A percentile compares a stretch with the other conserved stretches of the same genome.
Evolutionary conservation across 306 rosid species (phyloP).

Genomic region (Lablab purpureus): DNA sequence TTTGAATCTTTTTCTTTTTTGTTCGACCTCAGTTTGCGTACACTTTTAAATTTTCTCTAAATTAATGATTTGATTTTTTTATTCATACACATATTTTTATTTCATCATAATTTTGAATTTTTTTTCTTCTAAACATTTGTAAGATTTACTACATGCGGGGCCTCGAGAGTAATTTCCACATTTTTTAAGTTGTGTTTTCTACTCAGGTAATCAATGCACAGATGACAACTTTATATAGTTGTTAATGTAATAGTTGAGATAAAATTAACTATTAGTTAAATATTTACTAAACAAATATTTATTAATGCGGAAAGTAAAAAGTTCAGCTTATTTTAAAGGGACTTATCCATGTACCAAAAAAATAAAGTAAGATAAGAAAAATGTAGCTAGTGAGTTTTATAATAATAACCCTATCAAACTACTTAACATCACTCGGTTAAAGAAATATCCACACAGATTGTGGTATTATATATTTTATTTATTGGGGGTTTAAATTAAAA

Average conservation of each 20-base stretch:
- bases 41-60: not conserved
- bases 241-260: not conserved
- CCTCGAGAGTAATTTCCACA: not conserved
- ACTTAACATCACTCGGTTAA: slow-evolving; percentile 9
- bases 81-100: no score
- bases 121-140: not conserved
- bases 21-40: not conserved
- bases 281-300: not conserved
- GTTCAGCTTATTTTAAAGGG: not conserved
- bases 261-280: not conserved
- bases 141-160: not conserved
- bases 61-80: not conserved
- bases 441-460: slow-evolving; percentile 19
- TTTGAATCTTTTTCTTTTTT: not conserved
- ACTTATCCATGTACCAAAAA: slow-evolving; percentile 3
- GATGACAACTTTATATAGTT: not conserved
- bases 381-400: not conserved
- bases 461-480: not conserved
- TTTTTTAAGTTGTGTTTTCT: not conserved
- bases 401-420: not conserved
- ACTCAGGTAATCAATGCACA: not conserved
- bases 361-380: not conserved
- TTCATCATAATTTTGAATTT: not conserved
- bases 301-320: slow-evolving; percentile 1
- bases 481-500: not conserved